Percentiles rank a stretch among this genome's conserved stretches.
phyloP scores from a whole-genome alignment of 192 early-diverging fungal genomes.

The Rhizoclosmatium sp. region DNA sequence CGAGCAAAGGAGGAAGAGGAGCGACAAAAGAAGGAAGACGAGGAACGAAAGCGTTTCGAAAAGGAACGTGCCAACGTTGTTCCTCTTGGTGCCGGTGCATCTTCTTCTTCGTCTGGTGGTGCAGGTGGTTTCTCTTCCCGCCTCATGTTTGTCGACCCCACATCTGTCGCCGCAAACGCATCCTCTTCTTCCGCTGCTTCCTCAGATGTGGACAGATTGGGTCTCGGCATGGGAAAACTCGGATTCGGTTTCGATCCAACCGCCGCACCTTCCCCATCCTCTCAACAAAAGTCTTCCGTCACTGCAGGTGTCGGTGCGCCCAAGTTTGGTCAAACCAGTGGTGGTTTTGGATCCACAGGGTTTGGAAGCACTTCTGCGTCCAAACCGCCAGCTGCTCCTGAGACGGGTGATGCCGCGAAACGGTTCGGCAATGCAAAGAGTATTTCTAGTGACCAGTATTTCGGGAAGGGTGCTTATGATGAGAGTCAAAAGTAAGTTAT shows the following conservation, averaged over 20 bases:
- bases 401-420: constrained; percentile 71
- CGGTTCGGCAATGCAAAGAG: constrained; percentile 84
- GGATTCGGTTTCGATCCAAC: constrained; percentile 44
- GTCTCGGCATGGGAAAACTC: constrained; percentile 36
- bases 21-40: constrained; percentile 59
- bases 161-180: background rate
- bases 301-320: constrained; percentile 4
- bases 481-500: constrained; percentile 50
- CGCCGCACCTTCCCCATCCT: background rate
- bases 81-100: constrained; percentile 28
- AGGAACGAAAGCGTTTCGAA: constrained; percentile 38
- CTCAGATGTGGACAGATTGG: constrained; percentile 23
- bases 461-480: constrained; percentile 79
- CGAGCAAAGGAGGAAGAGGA: constrained; percentile 87
- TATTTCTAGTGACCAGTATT: constrained; percentile 93
- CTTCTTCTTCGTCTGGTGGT: background rate
- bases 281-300: too few relatives aligned
- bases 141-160: constrained; percentile 55
- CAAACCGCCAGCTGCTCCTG: constrained; percentile 31
- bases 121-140: constrained; percentile 46
- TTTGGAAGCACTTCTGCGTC: constrained; percentile 15
- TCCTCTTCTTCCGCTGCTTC: constrained; percentile 15
- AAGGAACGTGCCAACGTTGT: constrained; percentile 41
- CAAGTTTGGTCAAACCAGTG: background rate
- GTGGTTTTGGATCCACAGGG: constrained; percentile 63